These are phyloP conservation scores for Claviceps citrina DNA, from an alignment of 2,329 filamentous ascomycete genomes.

Conservation along the genomic window DNA sequence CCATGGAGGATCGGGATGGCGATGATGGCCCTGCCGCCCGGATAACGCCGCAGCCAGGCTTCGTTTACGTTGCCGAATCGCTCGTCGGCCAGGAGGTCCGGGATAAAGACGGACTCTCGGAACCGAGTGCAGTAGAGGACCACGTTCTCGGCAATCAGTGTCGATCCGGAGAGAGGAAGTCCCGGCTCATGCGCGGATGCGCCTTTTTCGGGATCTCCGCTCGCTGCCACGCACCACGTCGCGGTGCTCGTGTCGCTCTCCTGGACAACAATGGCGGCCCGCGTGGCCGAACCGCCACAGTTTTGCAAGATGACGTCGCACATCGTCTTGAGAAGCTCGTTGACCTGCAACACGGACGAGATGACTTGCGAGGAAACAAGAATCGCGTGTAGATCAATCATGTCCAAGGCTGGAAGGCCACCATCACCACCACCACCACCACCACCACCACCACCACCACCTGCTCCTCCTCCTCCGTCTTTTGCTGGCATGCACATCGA, in stretches of 20 bases:
- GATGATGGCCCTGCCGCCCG: conserved; percentile 58
- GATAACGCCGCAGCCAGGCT: conserved; percentile 52
- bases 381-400: conserved; percentile 69
- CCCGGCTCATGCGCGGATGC: conserved; percentile 51
- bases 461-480: no score
- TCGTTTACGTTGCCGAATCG: conserved; percentile 62
- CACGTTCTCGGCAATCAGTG: conserved; percentile 60
- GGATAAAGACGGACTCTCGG: conserved; percentile 57
- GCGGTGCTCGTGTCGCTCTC: conserved; percentile 38
- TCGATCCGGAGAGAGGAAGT: conserved; percentile 47
- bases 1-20: conserved; percentile 67
- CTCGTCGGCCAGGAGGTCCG: conserved; percentile 60
- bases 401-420: conserved; percentile 60
- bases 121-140: conserved; percentile 65
- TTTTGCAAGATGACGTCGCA: conserved; percentile 68
- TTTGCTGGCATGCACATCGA: conserved; percentile 40
- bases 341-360: conserved; percentile 61
- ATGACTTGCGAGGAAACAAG: conserved; percentile 66
- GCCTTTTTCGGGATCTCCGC: conserved; percentile 54
- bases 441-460: conserved; percentile 36
- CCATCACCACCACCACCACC: conserved; percentile 31
- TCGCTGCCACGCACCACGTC: conserved; percentile 60
- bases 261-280: conserved; percentile 60
- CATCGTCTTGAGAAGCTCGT: conserved; percentile 64
- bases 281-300: conserved; percentile 53